Evolutionary conservation across 345 rosid species (phyloP), one percentile per base, ranked within the genome.

Genomic region (Syzygium grande): DNA sequence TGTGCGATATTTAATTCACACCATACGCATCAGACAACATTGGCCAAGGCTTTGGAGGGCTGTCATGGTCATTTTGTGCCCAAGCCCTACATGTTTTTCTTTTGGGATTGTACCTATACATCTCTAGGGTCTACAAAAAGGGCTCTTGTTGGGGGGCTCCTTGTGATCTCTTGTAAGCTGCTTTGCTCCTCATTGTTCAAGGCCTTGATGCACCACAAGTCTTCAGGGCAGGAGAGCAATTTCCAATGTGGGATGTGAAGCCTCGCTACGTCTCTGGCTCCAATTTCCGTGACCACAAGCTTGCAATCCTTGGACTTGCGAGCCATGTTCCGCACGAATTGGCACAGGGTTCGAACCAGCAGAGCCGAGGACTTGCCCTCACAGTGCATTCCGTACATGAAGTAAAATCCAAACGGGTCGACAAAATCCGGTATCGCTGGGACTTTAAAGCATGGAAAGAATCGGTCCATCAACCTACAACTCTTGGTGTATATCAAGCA

Each of bases 81-180:
- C 43, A 21, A 23, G 55, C 84, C 79, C 63, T 30, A 17, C 84
- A 23, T 90, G 14, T 80, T 86, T 29, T 49, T 30, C 65, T 89
- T 52, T 85, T 34, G 38, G 15, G 27, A 27, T 52, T 29, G 43
- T 54, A 10, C 80, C 88, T 90, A 94, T 52, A 96, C 96, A 90
- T 96, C 99, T 91, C 99, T 93, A 46, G 99, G 99, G 91, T 96
- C 99, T 86, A 96, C 98, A 90, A 96, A 96, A 89, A 96, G 93
- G 52, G 93, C 85, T 22, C 89, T 87, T 85, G 91, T 83, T 11
- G 92, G 88, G 85, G 92, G 87, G 65, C 88, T 52, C 85, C 63
- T 86, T 29, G 90, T 91, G 88, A 91, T 85, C 80, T 90, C 92
- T 84, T 79, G 84, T 53, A 89, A 51, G n/a, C 27, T 54, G 68